phyloP scores from a whole-genome alignment of 1,284 basidiomycete genomes.

The Apiotrichum gamsii region DNA sequence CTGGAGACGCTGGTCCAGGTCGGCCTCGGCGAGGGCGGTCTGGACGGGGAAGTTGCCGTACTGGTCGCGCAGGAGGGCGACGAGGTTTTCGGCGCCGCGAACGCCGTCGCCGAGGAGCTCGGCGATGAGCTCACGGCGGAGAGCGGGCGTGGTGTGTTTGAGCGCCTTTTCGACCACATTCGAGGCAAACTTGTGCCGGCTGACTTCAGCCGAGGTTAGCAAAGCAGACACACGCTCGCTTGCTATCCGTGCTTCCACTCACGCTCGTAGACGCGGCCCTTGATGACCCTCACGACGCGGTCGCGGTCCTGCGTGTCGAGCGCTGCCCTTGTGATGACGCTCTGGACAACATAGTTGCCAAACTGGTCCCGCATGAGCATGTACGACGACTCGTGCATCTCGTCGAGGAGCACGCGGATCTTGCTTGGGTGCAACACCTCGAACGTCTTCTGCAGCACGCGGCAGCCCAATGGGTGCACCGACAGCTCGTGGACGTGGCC shows the following conservation, averaged over 20 bases:
- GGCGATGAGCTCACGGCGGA: conserved; percentile 63
- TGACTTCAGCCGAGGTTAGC: conserved; percentile 47
- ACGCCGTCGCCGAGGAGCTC: conserved; percentile 55
- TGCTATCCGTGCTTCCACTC: no score
- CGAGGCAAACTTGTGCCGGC: conserved; percentile 90
- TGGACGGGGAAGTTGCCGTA: conserved; percentile 44
- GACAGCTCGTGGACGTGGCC: conserved; percentile 79
- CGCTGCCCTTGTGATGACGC: conserved; percentile 64
- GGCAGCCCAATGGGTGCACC: conserved; percentile 88
- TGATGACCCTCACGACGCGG: conserved; percentile 64
- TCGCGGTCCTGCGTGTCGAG: conserved; percentile 65
- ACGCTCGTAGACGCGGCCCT: conserved; percentile 66
- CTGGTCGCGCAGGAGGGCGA: conserved; percentile 34
- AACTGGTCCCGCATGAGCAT: conserved; percentile 81
- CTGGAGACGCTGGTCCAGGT: conserved; percentile 27
- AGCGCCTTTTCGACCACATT: conserved; percentile 96
- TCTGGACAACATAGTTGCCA: conserved; percentile 90
- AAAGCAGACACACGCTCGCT: not conserved
- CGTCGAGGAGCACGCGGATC: conserved; percentile 70
- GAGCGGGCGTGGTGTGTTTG: conserved; percentile 58
- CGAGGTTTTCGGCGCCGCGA: conserved; percentile 24
- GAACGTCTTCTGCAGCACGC: conserved; percentile 88
- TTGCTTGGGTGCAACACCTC: conserved; percentile 71
- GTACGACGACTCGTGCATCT: conserved; percentile 66
- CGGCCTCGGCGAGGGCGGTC: conserved; percentile 33